Base-by-base conservation (phyloP, 2,329 filamentous ascomycete species). In the Chlorencoelia australis region DNA sequence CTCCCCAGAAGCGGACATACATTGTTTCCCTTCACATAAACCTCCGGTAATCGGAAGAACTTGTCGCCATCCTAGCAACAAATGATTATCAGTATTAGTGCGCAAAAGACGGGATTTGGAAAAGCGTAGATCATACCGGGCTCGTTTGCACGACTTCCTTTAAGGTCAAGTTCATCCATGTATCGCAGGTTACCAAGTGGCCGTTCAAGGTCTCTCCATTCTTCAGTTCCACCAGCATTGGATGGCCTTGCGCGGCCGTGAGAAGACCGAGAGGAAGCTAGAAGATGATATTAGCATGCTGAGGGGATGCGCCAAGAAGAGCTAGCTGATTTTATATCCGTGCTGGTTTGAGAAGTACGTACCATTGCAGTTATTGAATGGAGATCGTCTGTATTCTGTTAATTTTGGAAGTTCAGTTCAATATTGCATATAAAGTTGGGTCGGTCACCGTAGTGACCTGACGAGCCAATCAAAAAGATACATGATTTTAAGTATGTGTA, bases 101-200 rank as follows among this genome's bases (percentile, higher is more conserved):
- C n/a, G 37, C 19, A 14, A 5, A n/a, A 17, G 16, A 31, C 37
- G 31, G 31, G 35, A 35, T 13, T 10, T 19, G 19, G 7, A 7
- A 15, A n/a, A 29, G 15, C 4, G 31, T 18, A 15, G 32, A 17
- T 50, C 69, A 34, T 63, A 82, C 77, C 16, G 89, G 79, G 58
- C 82, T 94, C 13, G 91, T 96, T 64, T 96, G 89, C 22, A 96
- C 85, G 15, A 98, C 93, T 61, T 96, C 91, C 62, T 91, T 94
- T 49, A 98, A 66, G 2, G 89, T 96, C 51, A 98, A 68, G 66
- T 98, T 98, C 91, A 98, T 98, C 87, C 91, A 98, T 32, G 89
- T 98, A 62, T 98, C 91, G 76, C 89, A 98, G 61, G 82, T 86
- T 60, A 95, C 82, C 41, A 98, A 70, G 57, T 95, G 87, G 45